Conservation (phyloP, 495 filamentous ascomycete genomes). For the Aspergillus avenaceus region DNA sequence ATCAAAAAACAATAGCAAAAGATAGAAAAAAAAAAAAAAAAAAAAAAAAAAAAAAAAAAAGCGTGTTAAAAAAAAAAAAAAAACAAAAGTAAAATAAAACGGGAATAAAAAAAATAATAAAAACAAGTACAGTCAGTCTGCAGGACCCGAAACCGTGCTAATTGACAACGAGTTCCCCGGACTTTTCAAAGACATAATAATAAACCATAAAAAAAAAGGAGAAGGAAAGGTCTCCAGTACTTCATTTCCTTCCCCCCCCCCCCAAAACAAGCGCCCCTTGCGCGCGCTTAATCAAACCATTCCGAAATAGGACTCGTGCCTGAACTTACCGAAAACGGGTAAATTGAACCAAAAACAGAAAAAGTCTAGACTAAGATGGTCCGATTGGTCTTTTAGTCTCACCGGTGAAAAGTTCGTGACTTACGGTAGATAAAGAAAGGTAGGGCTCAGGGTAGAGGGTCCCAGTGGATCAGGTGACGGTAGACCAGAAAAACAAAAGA, state of each 20-base stretch:
- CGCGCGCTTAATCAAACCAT: conserved; percentile 34
- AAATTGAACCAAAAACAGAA: not conserved
- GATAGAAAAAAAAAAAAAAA: conserved; percentile 24
- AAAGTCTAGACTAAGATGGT: not conserved
- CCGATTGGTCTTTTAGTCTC: not conserved
- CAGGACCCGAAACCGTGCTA: conserved; percentile 7
- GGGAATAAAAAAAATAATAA: conserved; percentile 16
- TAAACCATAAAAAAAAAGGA: too few relatives aligned
- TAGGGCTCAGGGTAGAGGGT: conserved; percentile 10
- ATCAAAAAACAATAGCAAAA: not conserved
- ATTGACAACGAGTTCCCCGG: conserved; percentile 26
- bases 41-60: conserved; percentile 12
- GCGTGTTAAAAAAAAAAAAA: conserved; percentile 7
- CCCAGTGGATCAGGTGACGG: conserved; percentile 8
- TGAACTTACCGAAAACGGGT: conserved; percentile 6
- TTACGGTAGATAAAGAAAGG: conserved; percentile 1
- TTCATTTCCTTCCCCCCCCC: too few relatives aligned
- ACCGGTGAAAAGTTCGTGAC: not conserved
- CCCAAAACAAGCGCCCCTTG: conserved; percentile 39
- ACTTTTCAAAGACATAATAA: conserved; percentile 22
- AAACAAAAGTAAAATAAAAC: conserved; percentile 26
- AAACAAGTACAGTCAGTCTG: conserved; percentile 5
- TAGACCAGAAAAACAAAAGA: too few relatives aligned
- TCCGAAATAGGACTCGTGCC: conserved; percentile 15
- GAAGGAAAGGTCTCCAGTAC: conserved; percentile 26